Conservation (phyloP, 2,329 filamentous ascomycete species). For the Leptographium wingfieldii region DNA sequence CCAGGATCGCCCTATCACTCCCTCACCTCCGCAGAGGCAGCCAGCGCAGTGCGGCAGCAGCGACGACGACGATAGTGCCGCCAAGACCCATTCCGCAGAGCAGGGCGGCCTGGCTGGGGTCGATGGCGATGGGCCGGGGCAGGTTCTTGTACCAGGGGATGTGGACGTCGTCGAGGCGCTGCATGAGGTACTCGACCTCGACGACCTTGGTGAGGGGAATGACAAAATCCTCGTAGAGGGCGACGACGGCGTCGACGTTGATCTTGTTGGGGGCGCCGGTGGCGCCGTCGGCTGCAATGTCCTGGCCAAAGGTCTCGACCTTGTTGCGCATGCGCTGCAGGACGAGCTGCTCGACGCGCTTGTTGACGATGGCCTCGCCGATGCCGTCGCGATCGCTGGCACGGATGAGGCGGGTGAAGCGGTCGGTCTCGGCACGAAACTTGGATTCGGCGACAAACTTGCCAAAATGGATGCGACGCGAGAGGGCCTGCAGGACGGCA, state of each 20-base stretch:
- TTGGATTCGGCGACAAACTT: constrained; percentile 98
- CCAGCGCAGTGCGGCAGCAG: constrained; percentile 6
- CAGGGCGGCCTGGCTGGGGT: not conserved
- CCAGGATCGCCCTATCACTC: too few species aligned
- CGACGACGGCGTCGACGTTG: constrained; percentile 78
- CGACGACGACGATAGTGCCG: not conserved
- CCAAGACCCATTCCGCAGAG: constrained; percentile 1
- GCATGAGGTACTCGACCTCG: constrained; percentile 97
- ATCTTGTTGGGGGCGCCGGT: constrained; percentile 56
- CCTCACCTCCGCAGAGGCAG: not conserved
- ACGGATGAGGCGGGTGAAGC: constrained; percentile 72
- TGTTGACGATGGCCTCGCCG: constrained; percentile 80
- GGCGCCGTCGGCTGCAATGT: constrained; percentile 52
- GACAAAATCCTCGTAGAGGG: constrained; percentile 84
- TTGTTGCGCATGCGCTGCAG: constrained; percentile 77
- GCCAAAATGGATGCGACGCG: constrained; percentile 87
- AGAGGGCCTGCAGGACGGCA: constrained; percentile 75
- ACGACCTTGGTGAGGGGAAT: constrained; percentile 97
- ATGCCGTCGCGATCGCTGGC: constrained; percentile 69
- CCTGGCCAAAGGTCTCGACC: constrained; percentile 84
- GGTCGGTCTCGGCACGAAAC: constrained; percentile 70
- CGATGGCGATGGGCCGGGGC: not conserved
- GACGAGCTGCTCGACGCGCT: constrained; percentile 80
- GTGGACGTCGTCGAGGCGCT: constrained; percentile 43
- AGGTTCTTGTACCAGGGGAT: constrained; percentile 6